A percentile compares a stretch with the other conserved stretches of the same genome.
These are phyloP conservation scores for Polygonum maritimum DNA, from an alignment of 148 eudicot genomes.

Conservation along the genomic window DNA sequence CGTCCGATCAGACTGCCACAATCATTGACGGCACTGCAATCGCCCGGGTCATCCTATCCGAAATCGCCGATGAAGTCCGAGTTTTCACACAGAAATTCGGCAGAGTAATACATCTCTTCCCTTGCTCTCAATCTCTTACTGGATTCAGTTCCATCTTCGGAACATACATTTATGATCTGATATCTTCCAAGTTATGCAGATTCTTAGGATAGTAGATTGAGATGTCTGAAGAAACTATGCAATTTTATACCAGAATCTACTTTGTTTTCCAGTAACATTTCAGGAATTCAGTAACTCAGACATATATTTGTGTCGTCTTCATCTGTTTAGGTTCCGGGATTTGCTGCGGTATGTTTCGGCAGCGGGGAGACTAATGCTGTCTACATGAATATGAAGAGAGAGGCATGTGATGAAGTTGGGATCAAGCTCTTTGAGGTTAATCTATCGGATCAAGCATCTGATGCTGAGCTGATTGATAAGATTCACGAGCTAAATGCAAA, in stretches of 20 bases:
- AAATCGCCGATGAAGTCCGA: conserved; percentile 69
- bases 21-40: conserved; percentile 86
- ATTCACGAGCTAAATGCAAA: conserved; percentile 78
- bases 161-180: not conserved
- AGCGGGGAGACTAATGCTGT: conserved; percentile 73
- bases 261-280: not conserved
- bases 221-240: not conserved
- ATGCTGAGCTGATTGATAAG: conserved; percentile 61
- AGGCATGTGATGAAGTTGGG: conserved; percentile 93
- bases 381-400: conserved; percentile 88
- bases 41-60: conserved; percentile 82
- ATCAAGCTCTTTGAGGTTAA: conserved; percentile 63
- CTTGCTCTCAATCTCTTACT: not conserved
- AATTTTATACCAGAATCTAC: not conserved
- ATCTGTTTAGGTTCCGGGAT: conserved; percentile 67
- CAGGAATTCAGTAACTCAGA: not conserved
- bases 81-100: conserved; percentile 45
- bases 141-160: not conserved
- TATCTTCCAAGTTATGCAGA: not conserved
- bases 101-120: conserved; percentile 29
- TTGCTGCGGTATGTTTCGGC: conserved; percentile 88
- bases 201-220: not conserved
- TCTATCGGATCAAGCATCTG: conserved; percentile 66
- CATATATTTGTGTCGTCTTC: not conserved
- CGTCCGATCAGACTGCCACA: conserved; percentile 45